phyloP scores from a whole-genome alignment of 345 rosid genomes.

The Hirschfeldia incana region DNA sequence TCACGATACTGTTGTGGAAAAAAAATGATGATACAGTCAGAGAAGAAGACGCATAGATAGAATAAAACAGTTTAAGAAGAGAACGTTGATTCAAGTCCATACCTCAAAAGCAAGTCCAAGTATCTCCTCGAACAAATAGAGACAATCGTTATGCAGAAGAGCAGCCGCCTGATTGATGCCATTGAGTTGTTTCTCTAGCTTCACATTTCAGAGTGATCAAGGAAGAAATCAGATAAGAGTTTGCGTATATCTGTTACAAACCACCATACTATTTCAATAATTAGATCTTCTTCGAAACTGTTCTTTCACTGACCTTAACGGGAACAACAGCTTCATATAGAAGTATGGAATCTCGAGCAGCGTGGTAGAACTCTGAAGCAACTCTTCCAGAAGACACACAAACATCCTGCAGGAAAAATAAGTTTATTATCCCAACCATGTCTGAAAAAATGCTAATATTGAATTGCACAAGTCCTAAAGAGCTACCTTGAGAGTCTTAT shows the following conservation, averaged over 20 bases:
- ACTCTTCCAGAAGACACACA: slow-evolving; percentile 86
- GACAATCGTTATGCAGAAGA: slow-evolving; percentile 92
- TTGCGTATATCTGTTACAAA: neutral
- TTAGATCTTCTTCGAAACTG: neutral
- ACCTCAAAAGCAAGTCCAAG: slow-evolving; percentile 96
- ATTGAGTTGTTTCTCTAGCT: slow-evolving; percentile 94
- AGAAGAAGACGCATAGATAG: neutral
- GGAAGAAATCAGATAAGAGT: slow-evolving; percentile 27
- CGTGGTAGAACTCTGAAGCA: slow-evolving; percentile 77
- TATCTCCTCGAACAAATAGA: slow-evolving; percentile 82
- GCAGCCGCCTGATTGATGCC: slow-evolving; percentile 86
- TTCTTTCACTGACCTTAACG: slow-evolving; percentile 73
- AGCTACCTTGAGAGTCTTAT: slow-evolving; percentile 72
- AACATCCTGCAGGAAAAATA: slow-evolving; percentile 60
- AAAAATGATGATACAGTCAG: slow-evolving; percentile 12
- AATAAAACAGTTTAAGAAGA: neutral
- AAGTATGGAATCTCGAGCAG: slow-evolving; percentile 84
- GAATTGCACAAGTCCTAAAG: slow-evolving; percentile 2
- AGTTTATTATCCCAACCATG: slow-evolving; percentile 19
- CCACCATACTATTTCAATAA: no score
- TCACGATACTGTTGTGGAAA: slow-evolving; percentile 66
- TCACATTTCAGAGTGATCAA: slow-evolving; percentile 50
- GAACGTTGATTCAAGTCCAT: slow-evolving; percentile 20
- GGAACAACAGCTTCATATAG: slow-evolving; percentile 92
- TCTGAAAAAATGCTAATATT: slow-evolving; percentile 17